Base-by-base conservation (phyloP, 2,329 filamentous ascomycete genomes). In the Neopestalotiopsis clavispora region DNA sequence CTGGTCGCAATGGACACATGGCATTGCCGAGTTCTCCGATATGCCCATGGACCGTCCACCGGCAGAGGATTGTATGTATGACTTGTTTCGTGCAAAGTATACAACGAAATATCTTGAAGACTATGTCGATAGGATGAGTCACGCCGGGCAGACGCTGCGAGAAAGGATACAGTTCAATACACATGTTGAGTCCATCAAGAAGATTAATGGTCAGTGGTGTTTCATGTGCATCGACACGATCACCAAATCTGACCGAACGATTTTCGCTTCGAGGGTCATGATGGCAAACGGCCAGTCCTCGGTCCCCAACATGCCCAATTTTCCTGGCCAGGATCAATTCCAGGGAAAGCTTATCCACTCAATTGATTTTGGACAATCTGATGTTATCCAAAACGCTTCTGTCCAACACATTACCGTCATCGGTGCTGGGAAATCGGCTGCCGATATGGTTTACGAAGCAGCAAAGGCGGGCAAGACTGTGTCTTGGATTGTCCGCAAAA, bases 351-450 rank as follows among this genome's bases (percentile, higher is more conserved):
- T 78, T 4, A 68, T 81, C 13, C 80, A 81, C 67, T 76, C 76
- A 17, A 72, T 75, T 40, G 74, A 78, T 60, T 80, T 80, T 68
- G 79, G 78, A 7, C 60, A 74, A 28, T 78, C 75, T 3, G 68
- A 72, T 10, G 65, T 80, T 32, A 60, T 34, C 28, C 28, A 59
- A n/a, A 76, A 57, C 64, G 67, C 68, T 20, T 65, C 68, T 13
- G 66, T 76, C 14, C 70, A 75, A 62, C 71, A 77, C 45, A 63
- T 81, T 40, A 68, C 75, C 2, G 75, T 82, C 1, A 57, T 81
- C 14, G 80, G 80, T 14, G 80, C 72, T 3, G 78, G 75, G 13
- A 81, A 81, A 62, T 82, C 80, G 7, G 74, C 80, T 5, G 80
- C 78, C 20, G 80, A 82, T 69, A 77, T 81, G 72, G 76, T 78